A percentile compares a stretch with the other conserved stretches of the same genome.
These are phyloP conservation scores for Teratosphaeria nubilosa DNA, from an alignment of 2,329 filamentous ascomycete genomes.

Conservation along the genomic window DNA sequence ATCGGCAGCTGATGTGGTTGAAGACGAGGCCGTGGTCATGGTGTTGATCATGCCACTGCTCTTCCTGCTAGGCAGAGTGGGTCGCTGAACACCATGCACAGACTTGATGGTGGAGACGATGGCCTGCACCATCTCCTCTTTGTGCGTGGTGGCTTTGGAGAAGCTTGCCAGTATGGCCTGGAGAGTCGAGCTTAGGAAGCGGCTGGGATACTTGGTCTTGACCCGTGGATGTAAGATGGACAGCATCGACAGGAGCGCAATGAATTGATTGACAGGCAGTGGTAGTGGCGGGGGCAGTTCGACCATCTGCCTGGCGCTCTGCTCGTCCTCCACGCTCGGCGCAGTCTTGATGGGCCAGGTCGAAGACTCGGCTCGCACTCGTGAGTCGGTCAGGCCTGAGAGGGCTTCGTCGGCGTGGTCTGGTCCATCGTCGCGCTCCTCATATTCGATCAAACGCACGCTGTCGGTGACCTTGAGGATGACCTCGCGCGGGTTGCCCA, in stretches of 20 bases:
- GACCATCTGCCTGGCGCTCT: conserved; percentile 18
- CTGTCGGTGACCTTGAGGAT: conserved; percentile 71
- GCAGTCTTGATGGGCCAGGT: conserved; percentile 22
- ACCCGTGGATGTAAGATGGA: conserved; percentile 63
- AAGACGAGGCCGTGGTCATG: conserved; percentile 9
- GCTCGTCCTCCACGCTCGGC: conserved; percentile 4
- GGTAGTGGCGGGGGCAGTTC: conserved; percentile 26
- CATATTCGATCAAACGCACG: conserved; percentile 50
- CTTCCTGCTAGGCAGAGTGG: conserved; percentile 50
- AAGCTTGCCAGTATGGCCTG: conserved; percentile 61
- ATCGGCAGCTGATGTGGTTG: conserved; percentile 38
- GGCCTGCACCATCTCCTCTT: conserved; percentile 56
- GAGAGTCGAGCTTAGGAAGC: conserved; percentile 68
- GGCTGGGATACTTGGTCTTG: conserved; percentile 66
- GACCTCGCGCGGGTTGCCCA: conserved; percentile 73
- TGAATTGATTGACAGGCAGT: conserved; percentile 48
- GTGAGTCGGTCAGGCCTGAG: conserved; percentile 8
- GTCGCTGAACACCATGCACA: conserved; percentile 56
- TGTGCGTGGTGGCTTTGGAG: conserved; percentile 43
- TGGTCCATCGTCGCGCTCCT: conserved; percentile 57
- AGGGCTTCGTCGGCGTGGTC: conserved; percentile 30
- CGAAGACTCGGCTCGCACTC: conserved; percentile 14
- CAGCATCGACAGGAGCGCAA: conserved; percentile 60
- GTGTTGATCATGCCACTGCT: conserved; percentile 31
- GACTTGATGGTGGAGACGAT: conserved; percentile 62